Evolutionary conservation across 73 alveolate genomes (phyloP).

Genomic region (Paramecium pentaurelia): DNA sequence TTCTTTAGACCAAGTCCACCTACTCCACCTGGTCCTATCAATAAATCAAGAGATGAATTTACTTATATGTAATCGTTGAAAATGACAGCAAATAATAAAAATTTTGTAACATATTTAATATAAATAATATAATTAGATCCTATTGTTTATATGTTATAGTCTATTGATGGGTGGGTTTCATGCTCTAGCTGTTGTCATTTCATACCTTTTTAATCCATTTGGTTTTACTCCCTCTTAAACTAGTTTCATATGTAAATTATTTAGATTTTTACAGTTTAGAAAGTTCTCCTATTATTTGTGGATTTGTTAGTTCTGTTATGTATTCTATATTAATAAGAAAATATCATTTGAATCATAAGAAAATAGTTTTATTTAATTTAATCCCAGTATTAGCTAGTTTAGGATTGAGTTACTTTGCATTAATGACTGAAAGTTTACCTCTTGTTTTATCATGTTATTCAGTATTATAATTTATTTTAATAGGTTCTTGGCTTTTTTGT

Average conservation of each 20-base stretch:
- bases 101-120: background rate
- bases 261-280: background rate
- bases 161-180: slow-evolving; percentile 46
- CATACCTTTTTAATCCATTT: slow-evolving; percentile 18
- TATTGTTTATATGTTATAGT: background rate
- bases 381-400: slow-evolving; percentile 13
- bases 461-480: background rate
- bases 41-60: slow-evolving; percentile 6
- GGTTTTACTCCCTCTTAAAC: slow-evolving; percentile 39
- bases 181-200: slow-evolving; percentile 33
- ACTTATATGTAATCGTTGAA: background rate
- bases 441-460: background rate
- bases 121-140: background rate
- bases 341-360: slow-evolving; percentile 4
- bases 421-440: background rate
- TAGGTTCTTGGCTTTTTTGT: slow-evolving; percentile 38
- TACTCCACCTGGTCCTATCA: slow-evolving; percentile 32
- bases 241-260: background rate
- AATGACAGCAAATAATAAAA: background rate
- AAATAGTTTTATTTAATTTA: background rate
- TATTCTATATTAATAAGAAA: slow-evolving; percentile 1
- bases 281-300: slow-evolving; percentile 42
- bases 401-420: background rate
- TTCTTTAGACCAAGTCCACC: slow-evolving; percentile 40
- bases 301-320: slow-evolving; percentile 25